Conservation (phyloP, 768 basidiomycete genomes). For the Serendipita vermifera region DNA sequence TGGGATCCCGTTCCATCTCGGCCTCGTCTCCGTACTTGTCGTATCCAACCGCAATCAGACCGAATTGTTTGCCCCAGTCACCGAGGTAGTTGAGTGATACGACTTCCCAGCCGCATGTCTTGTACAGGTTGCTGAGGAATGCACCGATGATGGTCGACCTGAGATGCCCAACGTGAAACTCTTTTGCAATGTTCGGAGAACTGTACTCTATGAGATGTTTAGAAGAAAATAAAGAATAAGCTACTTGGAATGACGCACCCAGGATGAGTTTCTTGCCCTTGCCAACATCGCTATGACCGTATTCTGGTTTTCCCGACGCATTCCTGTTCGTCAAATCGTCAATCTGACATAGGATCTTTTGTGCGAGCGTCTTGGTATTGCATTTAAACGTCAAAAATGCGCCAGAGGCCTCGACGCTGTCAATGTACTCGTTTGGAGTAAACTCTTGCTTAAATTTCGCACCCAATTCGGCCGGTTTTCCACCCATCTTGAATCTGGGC, state of each 20-base stretch:
- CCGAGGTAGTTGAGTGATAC: conserved; percentile 86
- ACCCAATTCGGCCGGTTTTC: conserved; percentile 68
- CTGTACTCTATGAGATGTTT: conserved; percentile 55
- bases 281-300: conserved; percentile 68
- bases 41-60: conserved; percentile 80
- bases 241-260: conserved; percentile 14
- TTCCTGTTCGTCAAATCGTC: conserved; percentile 54
- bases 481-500: conserved; percentile 78
- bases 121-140: conserved; percentile 82
- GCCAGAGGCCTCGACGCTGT: conserved; percentile 45
- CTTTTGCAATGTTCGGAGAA: conserved; percentile 94
- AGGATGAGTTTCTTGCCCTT: conserved; percentile 72
- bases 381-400: conserved; percentile 78
- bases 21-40: conserved; percentile 83
- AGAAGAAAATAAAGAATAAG: neutral
- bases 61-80: conserved; percentile 98
- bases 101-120: conserved; percentile 89
- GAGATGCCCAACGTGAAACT: conserved; percentile 94
- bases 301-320: conserved; percentile 48
- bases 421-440: conserved; percentile 66
- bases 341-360: conserved; percentile 57
- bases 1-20: conserved; percentile 72
- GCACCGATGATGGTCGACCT: conserved; percentile 99
- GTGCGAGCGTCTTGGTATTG: conserved; percentile 49
- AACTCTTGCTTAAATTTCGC: conserved; percentile 70